These are phyloP conservation scores for Pichia sp. DNA, from an alignment of 1,139 yeast species.

Conservation along the genomic window DNA sequence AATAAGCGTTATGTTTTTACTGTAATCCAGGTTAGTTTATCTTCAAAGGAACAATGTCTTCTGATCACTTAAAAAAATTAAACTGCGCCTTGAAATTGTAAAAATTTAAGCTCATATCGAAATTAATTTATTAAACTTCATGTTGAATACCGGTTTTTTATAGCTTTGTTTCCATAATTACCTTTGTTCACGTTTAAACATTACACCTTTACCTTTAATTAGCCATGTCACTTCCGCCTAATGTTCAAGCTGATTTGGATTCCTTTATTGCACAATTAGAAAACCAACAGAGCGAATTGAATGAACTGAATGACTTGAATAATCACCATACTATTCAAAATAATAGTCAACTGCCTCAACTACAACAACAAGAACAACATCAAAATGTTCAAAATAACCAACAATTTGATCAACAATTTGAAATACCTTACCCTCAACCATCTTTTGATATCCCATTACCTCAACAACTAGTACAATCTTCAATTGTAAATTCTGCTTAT, in stretches of 20 bases:
- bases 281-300: background rate
- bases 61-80: too few species aligned
- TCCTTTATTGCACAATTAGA: background rate
- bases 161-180: too few species aligned
- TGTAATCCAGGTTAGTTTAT: too few species aligned
- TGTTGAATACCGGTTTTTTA: too few species aligned
- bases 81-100: background rate
- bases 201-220: background rate
- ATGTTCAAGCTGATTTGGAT: background rate
- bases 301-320: background rate
- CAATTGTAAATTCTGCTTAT: background rate
- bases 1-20: too few species aligned
- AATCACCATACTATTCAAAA: background rate
- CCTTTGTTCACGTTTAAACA: background rate
- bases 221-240: background rate
- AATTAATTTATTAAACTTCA: too few species aligned
- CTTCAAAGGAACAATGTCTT: too few species aligned
- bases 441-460: background rate
- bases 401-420: background rate
- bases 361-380: background rate
- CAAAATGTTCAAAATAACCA: background rate
- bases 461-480: background rate
- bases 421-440: background rate
- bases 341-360: background rate
- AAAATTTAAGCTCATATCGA: too few species aligned